A percentile compares a stretch with the other conserved stretches of the same genome.
phyloP scores from a whole-genome alignment of 495 filamentous ascomycete species.

The Eremomyces bilateralis region DNA sequence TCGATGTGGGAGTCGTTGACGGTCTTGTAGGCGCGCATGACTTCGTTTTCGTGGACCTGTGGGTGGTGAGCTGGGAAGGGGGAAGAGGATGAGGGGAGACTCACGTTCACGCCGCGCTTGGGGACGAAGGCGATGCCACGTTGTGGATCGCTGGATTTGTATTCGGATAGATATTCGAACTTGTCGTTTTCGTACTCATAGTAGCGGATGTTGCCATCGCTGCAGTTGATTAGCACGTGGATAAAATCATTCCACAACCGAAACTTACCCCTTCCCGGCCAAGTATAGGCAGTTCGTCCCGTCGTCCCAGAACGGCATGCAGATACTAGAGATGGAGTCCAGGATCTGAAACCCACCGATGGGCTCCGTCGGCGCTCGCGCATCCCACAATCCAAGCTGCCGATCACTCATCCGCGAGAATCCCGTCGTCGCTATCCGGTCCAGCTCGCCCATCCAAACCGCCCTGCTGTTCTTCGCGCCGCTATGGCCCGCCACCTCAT shows the following conservation, averaged over 20 bases:
- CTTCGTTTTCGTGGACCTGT: conserved; percentile 79
- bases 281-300: conserved; percentile 81
- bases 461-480: conserved; percentile 93
- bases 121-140: conserved; percentile 87
- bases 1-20: conserved; percentile 88
- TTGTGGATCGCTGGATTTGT: conserved; percentile 88
- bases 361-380: conserved; percentile 54
- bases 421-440: conserved; percentile 84
- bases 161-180: conserved; percentile 86
- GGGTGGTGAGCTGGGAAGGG: conserved; percentile 8
- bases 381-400: conserved; percentile 88
- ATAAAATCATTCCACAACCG: neutral
- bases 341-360: conserved; percentile 72
- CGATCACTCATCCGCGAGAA: conserved; percentile 98
- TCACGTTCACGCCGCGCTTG: conserved; percentile 75
- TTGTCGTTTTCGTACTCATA: conserved; percentile 95
- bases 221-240: conserved; percentile 13
- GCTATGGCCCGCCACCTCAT: conserved; percentile 66
- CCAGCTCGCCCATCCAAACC: conserved; percentile 91
- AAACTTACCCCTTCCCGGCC: conserved; percentile 77
- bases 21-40: conserved; percentile 90
- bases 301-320: conserved; percentile 99
- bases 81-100: conserved; percentile 11
- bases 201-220: conserved; percentile 96
- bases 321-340: conserved; percentile 89